Evolutionary conservation across 805 yeast species (phyloP), one percentile per base, ranked within the genome.

Genomic region (Kuraishia capsulata): DNA sequence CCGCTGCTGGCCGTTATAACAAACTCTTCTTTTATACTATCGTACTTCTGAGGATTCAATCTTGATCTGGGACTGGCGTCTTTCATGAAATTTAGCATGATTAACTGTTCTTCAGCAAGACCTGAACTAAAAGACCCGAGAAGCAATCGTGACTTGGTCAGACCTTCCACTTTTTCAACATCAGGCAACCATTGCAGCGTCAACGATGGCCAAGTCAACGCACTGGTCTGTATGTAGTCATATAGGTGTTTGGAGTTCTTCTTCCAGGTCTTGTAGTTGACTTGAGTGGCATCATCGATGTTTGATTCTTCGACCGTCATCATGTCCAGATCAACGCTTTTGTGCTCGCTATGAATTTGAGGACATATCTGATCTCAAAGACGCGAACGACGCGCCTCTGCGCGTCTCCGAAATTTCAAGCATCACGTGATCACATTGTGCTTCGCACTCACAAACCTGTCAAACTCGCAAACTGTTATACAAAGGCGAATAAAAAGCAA

Each of bases 41-140:
- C 67, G 43, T 54, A 70, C 35, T 65, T 61, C 13, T 50, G 47
- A 2, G 66, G 39, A 30, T 29, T 20, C 11, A 18, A 16, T 21
- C 20, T 13, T 10, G 21, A 33, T 10, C 6, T 17, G 20, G 11
- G n/a, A 10, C 19, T 18, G 28, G 5, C 21, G 20, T 20, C 14
- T 23, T 16, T 23, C 14, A 18, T 24, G 16, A 23, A 19, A 8
- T 37, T 20, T 14, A 24, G 20, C 13, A 35, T 54, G 42, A 55
- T 61, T 25, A 71, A 48, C 42, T 64, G 69, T 44, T 78, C 81
- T n/a, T 65, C 57, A 6, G 64, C 62, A 41, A 68, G 71, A 2
- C 79, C 79, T 18, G 77, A 69, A 0, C 90, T 81, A 46, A 71
- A 76, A 0, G 89, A 75, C 1, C 85, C 84, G 14, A 78, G 57